Conservation (phyloP, 2,329 filamentous ascomycete species). For the Orbilia javanica region DNA sequence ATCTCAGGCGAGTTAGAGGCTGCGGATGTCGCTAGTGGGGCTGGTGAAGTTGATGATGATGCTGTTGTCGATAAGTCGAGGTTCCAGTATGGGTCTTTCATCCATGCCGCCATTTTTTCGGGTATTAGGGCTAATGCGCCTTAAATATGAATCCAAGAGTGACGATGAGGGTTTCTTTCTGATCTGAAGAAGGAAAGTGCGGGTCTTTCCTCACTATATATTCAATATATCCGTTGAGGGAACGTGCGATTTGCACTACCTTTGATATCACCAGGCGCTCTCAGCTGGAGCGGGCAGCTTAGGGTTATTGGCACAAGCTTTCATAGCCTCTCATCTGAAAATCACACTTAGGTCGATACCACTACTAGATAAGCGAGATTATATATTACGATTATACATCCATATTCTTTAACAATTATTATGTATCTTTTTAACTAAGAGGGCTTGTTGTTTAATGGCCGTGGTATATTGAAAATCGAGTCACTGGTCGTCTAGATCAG, state of each 20-base stretch:
- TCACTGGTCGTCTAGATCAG: constrained; percentile 38
- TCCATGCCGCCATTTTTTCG: constrained; percentile 39
- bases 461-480: constrained; percentile 10
- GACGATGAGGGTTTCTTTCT: constrained; percentile 2
- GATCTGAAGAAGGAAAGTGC: background rate
- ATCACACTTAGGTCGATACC: background rate
- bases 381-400: background rate
- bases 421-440: background rate
- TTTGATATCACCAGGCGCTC: constrained; percentile 31
- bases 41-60: constrained; percentile 1
- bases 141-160: constrained; percentile 12
- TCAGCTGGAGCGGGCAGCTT: constrained; percentile 22
- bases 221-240: background rate
- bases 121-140: background rate
- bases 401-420: background rate
- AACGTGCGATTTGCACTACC: background rate
- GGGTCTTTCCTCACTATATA: background rate
- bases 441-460: background rate
- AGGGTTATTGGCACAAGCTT: constrained; percentile 30
- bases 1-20: constrained; percentile 13
- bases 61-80: constrained; percentile 30
- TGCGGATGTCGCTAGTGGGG: background rate
- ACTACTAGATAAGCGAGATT: background rate
- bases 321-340: background rate
- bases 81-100: constrained; percentile 51